Evolutionary conservation across 768 basidiomycete genomes (phyloP).

Genomic region (Paxillus ammoniavirescens): DNA sequence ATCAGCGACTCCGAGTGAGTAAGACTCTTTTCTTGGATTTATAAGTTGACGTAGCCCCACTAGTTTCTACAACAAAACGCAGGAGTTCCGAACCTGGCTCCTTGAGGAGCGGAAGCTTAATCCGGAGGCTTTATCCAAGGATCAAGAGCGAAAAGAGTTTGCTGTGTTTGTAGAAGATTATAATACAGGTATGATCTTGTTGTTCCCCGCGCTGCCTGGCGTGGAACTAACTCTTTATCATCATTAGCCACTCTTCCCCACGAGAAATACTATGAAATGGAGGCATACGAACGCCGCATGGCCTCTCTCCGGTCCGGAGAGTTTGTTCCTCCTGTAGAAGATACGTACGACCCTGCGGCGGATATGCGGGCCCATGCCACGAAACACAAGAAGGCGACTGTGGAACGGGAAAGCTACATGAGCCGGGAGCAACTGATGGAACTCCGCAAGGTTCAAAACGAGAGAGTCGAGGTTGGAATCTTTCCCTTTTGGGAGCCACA

Average conservation of each 20-base stretch:
- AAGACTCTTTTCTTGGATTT: slow-evolving; percentile 2
- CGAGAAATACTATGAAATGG: slow-evolving; percentile 94
- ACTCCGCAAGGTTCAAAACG: slow-evolving; percentile 78
- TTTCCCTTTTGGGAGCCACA: not conserved
- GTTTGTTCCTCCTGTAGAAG: slow-evolving; percentile 67
- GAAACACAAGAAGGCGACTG: slow-evolving; percentile 64
- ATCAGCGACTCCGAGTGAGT: slow-evolving; percentile 83
- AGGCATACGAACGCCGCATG: slow-evolving; percentile 83
- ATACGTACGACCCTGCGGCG: slow-evolving; percentile 77
- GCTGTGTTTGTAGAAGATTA: slow-evolving; percentile 78
- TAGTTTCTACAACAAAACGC: slow-evolving; percentile 78
- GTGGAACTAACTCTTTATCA: slow-evolving; percentile 26
- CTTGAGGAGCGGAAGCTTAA: slow-evolving; percentile 91
- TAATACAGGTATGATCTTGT: slow-evolving; percentile 59
- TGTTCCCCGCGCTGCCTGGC: not conserved
- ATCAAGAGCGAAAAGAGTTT: slow-evolving; percentile 85
- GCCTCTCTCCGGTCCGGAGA: slow-evolving; percentile 80
- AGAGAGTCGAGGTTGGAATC: slow-evolving; percentile 68
- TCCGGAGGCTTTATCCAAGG: slow-evolving; percentile 84
- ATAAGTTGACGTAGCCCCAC: slow-evolving; percentile 12
- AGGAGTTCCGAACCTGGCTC: slow-evolving; percentile 91
- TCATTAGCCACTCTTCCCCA: slow-evolving; percentile 81
- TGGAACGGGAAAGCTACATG: slow-evolving; percentile 73
- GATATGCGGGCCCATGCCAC: slow-evolving; percentile 78
- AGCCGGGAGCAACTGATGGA: slow-evolving; percentile 79